These are phyloP conservation scores for Paspalum notatum DNA, from an alignment of 176 grass and related monocot species.

Conservation along the genomic window DNA sequence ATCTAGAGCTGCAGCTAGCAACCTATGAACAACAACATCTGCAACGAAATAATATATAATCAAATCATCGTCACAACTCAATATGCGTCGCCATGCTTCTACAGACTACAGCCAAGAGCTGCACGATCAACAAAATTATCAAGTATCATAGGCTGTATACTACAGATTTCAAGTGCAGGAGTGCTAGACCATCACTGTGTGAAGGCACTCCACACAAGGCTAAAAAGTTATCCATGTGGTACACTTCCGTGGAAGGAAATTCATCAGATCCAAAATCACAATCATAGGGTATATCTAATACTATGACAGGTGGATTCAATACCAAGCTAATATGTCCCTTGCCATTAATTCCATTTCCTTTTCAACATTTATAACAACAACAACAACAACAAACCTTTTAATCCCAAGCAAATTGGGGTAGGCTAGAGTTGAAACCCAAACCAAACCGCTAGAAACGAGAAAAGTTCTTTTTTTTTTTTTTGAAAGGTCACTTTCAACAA, in stretches of 20 bases:
- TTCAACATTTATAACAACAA: not conserved
- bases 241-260: not conserved
- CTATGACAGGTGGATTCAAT: not conserved
- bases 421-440: no score
- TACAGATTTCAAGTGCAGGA: slow-evolving; percentile 3
- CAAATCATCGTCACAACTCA: slow-evolving; percentile 13
- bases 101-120: not conserved
- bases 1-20: slow-evolving; percentile 90
- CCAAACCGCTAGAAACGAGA: no score
- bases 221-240: not conserved
- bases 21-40: slow-evolving; percentile 98
- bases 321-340: not conserved
- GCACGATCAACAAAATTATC: not conserved
- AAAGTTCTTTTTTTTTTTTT: no score
- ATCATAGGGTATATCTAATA: not conserved
- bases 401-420: no score
- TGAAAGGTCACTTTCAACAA: no score
- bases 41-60: slow-evolving; percentile 46
- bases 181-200: not conserved
- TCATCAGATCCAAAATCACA: not conserved
- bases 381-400: no score
- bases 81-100: not conserved
- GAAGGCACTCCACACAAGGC: not conserved
- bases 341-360: not conserved
- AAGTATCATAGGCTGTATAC: not conserved